Base-by-base conservation (phyloP, 2,329 filamentous ascomycete species). In the Arthrobotrys sinensis region DNA sequence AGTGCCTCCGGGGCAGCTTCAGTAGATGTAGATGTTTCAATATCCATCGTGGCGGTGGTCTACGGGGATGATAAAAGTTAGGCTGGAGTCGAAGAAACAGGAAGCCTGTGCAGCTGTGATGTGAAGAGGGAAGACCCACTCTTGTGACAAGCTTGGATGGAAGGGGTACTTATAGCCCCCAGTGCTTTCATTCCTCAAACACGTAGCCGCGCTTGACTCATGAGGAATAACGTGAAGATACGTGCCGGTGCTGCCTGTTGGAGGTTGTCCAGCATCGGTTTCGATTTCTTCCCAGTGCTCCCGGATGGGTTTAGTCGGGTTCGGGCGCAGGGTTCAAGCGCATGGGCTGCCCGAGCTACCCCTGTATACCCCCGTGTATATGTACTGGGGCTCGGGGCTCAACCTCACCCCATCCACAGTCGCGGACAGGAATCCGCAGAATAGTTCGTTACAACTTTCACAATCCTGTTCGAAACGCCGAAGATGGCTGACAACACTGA, bases 401-500 rank as follows among this genome's bases (percentile, higher is more conserved):
- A 16, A 55, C 50, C 10, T 34, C 32, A 36, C 28, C 32, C 32
- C n/a, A n/a, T 45, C 11, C n/a, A 38, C 40, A 14, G n/a, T 12
- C 40, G 8, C 40, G n/a, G 2, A 45, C 40, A 10, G 24, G 24
- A 28, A 28, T 28, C 24, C 6, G n/a, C 40, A 12, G n/a, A 14
- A 45, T n/a, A n/a, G n/a, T 12, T 16, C 40, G 3, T 24, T 24
- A 53, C 34, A 1, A 53, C 11, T 3, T 53, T 36, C 50, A 53
- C 10, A 19, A 36, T 10, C 52, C 52, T 36, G 28, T 43, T 72
- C 72, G 12, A 34, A 21, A 50, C 12, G 12, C 8, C 28, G 14
- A 57, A 45, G 7, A 77, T 77, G 67, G 67, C 55, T 2, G 62
- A 76, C 40, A 78, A 53, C 38, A 52, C 43, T 48, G 76, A 80